Base-by-base conservation (phyloP, 2,329 filamentous ascomycete species). In the Mollisiaceae sp. region DNA sequence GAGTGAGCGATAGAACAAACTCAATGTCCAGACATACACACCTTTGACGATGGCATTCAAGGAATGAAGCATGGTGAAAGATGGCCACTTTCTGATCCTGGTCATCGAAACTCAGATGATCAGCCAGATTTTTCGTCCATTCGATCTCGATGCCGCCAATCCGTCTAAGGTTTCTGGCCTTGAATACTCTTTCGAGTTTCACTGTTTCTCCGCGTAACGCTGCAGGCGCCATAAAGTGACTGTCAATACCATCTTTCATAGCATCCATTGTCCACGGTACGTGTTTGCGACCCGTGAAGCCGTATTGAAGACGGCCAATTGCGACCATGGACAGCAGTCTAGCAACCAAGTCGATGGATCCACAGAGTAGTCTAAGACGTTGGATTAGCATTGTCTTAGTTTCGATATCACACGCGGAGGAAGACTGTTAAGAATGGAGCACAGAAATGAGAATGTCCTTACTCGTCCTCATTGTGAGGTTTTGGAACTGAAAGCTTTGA, bases 41-140 rank as follows among this genome's bases (percentile, higher is more conserved):
- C 64, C 36, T 50, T 8, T 63, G 65, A 64, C 70, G 56, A 61
- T 77, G 74, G 9, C 70, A 65, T 50, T 76, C 69, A 3, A 81
- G 70, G 47, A 81, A 79, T 0, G 77, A 77, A 0, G 74, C 77
- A 60, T 80, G 76, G 64, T 82, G 78, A 54, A 82, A 82, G 1
- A 83, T 71, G 12, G 73, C 68, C 0, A 82, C 70, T 5, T 71
- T 77, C 0, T 70, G 78, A 56, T 81, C 79, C n/a, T 78, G 75
- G 11, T 81, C 77, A 0, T 68, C 73, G 38, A 82, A 59, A 1
- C 75, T 75, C 3, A 82, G 71, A 65, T 82, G 81, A 62, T 82
- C 78, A 0, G 76, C 70, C 4, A 82, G 65, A 54, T 82, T 81
- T 32, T 74, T 71, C 0, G 81, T 82, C 73, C 76, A 78, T 11